A percentile compares a stretch with the other conserved stretches of the same genome.
Evolutionary conservation across 306 rosid genomes (phyloP).

Genomic region (Crataegus laevigata): DNA sequence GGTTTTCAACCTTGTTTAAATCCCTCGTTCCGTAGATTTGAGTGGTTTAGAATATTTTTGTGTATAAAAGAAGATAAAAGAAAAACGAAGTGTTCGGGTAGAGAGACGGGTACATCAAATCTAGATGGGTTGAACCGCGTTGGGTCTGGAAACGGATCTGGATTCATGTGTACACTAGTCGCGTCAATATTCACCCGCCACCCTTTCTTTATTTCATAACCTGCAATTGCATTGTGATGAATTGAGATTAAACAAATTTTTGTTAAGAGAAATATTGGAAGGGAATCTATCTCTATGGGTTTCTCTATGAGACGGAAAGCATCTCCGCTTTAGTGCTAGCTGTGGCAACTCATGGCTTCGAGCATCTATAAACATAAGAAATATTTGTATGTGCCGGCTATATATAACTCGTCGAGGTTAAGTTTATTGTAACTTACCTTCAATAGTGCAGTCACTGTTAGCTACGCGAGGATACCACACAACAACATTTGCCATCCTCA

Average conservation of each 20-base stretch:
- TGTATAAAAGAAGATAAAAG: no score
- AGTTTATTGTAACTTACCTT: conserved; percentile 19
- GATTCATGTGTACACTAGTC: conserved; percentile 55
- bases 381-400: not conserved
- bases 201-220: conserved; percentile 56
- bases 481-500: conserved; percentile 65
- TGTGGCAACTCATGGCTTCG: not conserved
- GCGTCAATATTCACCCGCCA: conserved; percentile 73
- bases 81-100: not conserved
- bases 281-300: not conserved
- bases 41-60: no score
- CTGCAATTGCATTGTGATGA: conserved; percentile 21
- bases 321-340: not conserved
- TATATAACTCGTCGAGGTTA: not conserved
- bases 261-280: not conserved
- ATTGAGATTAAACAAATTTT: not conserved
- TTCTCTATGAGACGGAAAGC: not conserved
- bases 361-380: not conserved
- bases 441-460: conserved; percentile 50
- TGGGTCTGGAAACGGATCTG: conserved; percentile 51
- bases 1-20: no score
- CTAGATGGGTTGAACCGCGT: conserved; percentile 61
- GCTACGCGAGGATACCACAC: conserved; percentile 75
- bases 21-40: no score
- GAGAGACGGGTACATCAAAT: conserved; percentile 46